These are phyloP conservation scores for Colletotrichum australisinense DNA, from an alignment of 2,329 filamentous ascomycete genomes.

Conservation along the genomic window DNA sequence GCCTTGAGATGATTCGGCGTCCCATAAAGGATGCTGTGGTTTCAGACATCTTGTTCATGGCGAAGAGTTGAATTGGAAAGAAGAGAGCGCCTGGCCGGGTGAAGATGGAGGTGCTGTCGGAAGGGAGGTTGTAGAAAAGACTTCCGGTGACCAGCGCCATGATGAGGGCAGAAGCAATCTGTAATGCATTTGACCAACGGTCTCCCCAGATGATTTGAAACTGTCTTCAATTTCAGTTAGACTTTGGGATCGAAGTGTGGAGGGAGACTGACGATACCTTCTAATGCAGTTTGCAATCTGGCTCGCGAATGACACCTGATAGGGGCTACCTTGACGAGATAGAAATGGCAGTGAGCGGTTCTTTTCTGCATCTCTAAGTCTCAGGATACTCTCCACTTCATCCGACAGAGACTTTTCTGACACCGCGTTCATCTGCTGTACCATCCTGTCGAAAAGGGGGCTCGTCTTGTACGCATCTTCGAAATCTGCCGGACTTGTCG, in stretches of 20 bases:
- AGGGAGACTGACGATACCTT: background rate
- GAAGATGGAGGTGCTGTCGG: conserved; percentile 63
- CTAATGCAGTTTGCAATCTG: background rate
- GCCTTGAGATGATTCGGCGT: conserved; percentile 59
- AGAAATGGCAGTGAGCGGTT: background rate
- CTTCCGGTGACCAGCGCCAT: conserved; percentile 72
- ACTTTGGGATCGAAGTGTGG: conserved; percentile 59
- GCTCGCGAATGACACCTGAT: background rate
- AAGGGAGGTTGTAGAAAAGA: conserved; percentile 64
- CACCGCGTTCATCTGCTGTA: conserved; percentile 50
- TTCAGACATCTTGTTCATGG: conserved; percentile 67
- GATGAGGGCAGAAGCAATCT: conserved; percentile 59
- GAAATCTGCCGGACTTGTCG: conserved; percentile 77
- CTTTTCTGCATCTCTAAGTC: background rate
- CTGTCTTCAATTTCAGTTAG: conserved; percentile 55
- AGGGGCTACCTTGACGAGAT: background rate
- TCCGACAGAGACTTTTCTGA: background rate
- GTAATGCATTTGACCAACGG: conserved; percentile 57
- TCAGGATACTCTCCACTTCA: background rate
- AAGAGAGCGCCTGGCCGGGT: conserved; percentile 68
- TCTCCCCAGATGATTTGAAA: conserved; percentile 65
- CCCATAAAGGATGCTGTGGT: conserved; percentile 56
- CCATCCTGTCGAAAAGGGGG: conserved; percentile 50
- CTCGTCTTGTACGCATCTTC: conserved; percentile 47
- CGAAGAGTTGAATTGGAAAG: conserved; percentile 69